These are phyloP conservation scores for Saussurea involucrata DNA, from an alignment of 129 eudicot species.

Conservation along the genomic window DNA sequence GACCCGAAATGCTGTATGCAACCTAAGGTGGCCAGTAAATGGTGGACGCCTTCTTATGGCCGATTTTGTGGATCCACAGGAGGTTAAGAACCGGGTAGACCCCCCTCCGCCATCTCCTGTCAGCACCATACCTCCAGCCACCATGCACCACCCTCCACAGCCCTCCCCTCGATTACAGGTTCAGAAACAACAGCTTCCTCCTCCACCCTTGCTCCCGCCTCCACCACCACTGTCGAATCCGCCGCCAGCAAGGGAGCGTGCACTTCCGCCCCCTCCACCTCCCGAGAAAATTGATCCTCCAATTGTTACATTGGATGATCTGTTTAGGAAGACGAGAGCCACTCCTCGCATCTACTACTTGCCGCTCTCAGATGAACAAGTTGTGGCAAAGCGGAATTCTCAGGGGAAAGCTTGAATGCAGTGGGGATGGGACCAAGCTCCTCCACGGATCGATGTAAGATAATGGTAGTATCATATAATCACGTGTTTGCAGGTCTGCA, in stretches of 20 bases:
- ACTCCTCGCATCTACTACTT: conserved; percentile 94
- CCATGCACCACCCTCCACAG: conserved; percentile 22
- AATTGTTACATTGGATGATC: conserved; percentile 83
- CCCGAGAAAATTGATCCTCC: conserved; percentile 71
- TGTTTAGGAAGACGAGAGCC: conserved; percentile 80
- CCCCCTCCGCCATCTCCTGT: conserved; percentile 49
- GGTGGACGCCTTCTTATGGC: conserved; percentile 83
- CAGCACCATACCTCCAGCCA: conserved; percentile 21
- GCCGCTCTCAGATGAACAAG: conserved; percentile 88
- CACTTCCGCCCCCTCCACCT: conserved; percentile 57
- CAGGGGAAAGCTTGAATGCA: conserved; percentile 46
- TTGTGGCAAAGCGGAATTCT: conserved; percentile 51
- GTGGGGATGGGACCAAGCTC: conserved; percentile 41
- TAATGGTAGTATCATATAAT: conserved; percentile 62
- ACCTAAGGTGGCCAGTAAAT: conserved; percentile 88
- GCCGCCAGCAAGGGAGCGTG: conserved; percentile 42
- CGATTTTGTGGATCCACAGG: conserved; percentile 91
- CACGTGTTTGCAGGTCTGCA: conserved; percentile 86
- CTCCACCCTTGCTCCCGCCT: conserved; percentile 44
- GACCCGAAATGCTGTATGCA: conserved; percentile 87
- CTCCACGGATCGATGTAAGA: conserved; percentile 42
- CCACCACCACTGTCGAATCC: conserved; percentile 50
- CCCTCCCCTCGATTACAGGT: conserved; percentile 41
- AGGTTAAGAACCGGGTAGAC: conserved; percentile 70
- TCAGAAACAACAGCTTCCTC: conserved; percentile 38